These are phyloP conservation scores for Parafenestella ontariensis DNA, from an alignment of 2,329 filamentous ascomycete genomes.

Conservation along the genomic window DNA sequence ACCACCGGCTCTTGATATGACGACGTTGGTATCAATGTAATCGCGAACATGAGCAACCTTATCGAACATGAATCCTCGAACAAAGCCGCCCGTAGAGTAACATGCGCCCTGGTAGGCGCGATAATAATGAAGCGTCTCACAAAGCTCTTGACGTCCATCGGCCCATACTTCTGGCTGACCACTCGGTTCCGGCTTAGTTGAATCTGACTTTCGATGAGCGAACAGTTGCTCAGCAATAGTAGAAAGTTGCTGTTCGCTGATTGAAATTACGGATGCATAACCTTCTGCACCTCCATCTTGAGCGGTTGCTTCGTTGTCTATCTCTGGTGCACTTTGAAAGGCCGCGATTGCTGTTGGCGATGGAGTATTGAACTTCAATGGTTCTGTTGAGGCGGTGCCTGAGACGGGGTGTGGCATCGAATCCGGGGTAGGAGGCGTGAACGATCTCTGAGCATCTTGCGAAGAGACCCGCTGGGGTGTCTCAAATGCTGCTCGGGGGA, in stretches of 20 bases:
- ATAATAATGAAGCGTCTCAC: constrained; percentile 69
- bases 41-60: constrained; percentile 62
- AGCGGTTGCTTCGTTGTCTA: constrained; percentile 7
- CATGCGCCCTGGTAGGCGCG: constrained; percentile 66
- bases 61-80: constrained; percentile 67
- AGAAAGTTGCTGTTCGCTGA: constrained; percentile 7
- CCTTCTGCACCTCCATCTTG: not conserved
- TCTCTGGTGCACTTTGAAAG: not conserved
- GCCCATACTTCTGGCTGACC: constrained; percentile 63
- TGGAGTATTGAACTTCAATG: not conserved
- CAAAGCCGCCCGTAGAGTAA: constrained; percentile 60
- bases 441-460: not conserved
- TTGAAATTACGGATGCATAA: no score
- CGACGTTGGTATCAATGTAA: constrained; percentile 65
- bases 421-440: constrained; percentile 4
- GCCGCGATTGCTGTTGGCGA: not conserved
- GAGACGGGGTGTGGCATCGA: not conserved
- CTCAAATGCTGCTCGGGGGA: not conserved
- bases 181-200: constrained; percentile 44
- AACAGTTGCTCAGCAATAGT: constrained; percentile 21
- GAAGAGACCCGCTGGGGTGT: not conserved
- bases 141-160: constrained; percentile 65
- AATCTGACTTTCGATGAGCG: constrained; percentile 17
- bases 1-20: constrained; percentile 70
- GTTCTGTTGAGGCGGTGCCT: not conserved